Evolutionary conservation across 2,329 filamentous ascomycete genomes (phyloP).

Genomic region (Cryoendolithus antarcticus): DNA sequence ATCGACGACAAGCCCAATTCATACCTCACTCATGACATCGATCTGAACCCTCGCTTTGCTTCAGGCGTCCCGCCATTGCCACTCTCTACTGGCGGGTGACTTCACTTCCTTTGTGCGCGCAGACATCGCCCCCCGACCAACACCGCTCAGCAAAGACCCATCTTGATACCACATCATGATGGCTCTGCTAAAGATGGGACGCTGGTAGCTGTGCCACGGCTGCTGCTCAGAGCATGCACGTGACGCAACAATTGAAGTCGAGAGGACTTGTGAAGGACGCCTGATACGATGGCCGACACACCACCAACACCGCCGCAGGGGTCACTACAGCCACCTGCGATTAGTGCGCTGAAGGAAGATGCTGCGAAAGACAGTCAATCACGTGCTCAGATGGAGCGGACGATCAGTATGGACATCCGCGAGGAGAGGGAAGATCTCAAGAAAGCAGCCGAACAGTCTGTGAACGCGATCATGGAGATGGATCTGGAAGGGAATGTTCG

Average conservation of each 20-base stretch:
- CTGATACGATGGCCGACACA: constrained; percentile 9
- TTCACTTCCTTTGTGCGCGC: no score
- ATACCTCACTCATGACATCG: no score
- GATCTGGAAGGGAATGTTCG: constrained; percentile 80
- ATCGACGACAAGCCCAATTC: no score
- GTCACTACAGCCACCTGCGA: constrained; percentile 31
- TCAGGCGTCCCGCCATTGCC: no score
- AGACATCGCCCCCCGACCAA: no score
- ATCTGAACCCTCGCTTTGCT: no score
- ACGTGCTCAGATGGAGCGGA: constrained; percentile 38
- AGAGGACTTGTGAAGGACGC: no score
- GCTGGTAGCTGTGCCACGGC: constrained; percentile 3
- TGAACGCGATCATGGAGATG: constrained; percentile 92
- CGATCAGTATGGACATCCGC: constrained; percentile 78
- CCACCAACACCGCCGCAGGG: constrained; percentile 8
- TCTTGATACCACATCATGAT: constrained; percentile 6
- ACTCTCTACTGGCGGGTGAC: no score
- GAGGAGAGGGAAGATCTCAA: constrained; percentile 89
- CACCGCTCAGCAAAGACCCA: not conserved
- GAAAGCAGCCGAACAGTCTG: constrained; percentile 87
- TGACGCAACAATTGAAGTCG: not conserved
- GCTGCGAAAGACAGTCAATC: constrained; percentile 15
- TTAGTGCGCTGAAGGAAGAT: constrained; percentile 31
- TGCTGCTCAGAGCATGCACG: constrained; percentile 1
- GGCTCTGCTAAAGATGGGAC: constrained; percentile 3